These are phyloP conservation scores for Kernera saxatilis DNA, from an alignment of 345 rosid species.

Conservation along the genomic window DNA sequence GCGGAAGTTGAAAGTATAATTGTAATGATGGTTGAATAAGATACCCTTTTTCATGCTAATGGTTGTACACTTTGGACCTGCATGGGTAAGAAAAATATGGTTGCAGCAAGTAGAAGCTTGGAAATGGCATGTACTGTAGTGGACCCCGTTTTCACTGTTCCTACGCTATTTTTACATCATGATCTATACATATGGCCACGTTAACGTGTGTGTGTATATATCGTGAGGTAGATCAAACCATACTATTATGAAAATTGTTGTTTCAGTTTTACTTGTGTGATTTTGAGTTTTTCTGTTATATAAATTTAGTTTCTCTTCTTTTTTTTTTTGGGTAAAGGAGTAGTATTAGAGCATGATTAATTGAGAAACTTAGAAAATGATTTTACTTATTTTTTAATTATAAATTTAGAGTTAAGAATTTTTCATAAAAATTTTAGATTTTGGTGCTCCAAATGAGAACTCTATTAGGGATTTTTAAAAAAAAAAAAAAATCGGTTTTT, in stretches of 20 bases:
- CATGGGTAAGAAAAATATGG: constrained; percentile 4
- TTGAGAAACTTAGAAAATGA: too few species aligned
- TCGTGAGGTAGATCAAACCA: background rate
- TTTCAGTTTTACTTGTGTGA: background rate
- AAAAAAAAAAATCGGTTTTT: too few species aligned
- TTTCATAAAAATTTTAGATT: too few species aligned
- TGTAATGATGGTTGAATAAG: constrained; percentile 6
- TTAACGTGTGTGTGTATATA: background rate
- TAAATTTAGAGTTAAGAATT: too few species aligned
- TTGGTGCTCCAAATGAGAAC: too few species aligned
- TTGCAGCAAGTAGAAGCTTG: constrained; percentile 1
- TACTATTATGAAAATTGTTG: background rate
- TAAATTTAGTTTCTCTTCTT: background rate
- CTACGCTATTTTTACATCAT: constrained; percentile 13
- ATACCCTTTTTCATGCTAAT: background rate
- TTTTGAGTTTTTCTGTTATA: background rate
- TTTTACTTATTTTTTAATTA: too few species aligned
- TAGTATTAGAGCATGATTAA: too few species aligned
- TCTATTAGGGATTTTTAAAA: too few species aligned
- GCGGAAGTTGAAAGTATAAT: background rate
- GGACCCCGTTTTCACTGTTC: constrained; percentile 14
- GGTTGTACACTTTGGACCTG: constrained; percentile 21
- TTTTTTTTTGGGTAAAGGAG: background rate
- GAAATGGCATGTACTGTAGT: constrained; percentile 9
- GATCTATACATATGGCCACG: background rate